Percentiles rank a stretch among this genome's conserved stretches.
Conservation (phyloP, 2,329 filamentous ascomycete genomes). For the Aspergillus chevalieri region DNA sequence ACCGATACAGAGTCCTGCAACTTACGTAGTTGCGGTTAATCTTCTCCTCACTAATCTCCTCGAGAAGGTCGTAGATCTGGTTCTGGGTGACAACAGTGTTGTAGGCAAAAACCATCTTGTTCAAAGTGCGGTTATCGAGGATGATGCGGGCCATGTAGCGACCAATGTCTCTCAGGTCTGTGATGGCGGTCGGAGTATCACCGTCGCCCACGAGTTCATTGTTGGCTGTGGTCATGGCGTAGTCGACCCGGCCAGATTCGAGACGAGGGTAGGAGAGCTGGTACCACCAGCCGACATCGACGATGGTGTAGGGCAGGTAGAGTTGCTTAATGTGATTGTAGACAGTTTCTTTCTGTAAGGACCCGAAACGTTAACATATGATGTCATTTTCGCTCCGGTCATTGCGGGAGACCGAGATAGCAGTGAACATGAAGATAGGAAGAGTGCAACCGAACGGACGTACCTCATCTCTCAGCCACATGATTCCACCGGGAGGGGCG, state of each 20-base stretch:
- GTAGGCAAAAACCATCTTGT: constrained; percentile 47
- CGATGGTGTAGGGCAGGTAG: constrained; percentile 49
- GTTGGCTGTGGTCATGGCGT: constrained; percentile 31
- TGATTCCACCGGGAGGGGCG: constrained; percentile 41
- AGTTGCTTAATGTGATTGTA: constrained; percentile 46
- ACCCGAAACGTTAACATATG: not conserved
- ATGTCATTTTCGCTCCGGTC: not conserved
- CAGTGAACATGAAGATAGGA: constrained; percentile 4
- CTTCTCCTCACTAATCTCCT: constrained; percentile 46
- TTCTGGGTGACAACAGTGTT: constrained; percentile 43
- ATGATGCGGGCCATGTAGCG: constrained; percentile 48
- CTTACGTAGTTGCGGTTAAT: constrained; percentile 36
- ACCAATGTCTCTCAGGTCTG: constrained; percentile 50
- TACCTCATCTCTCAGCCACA: constrained; percentile 38
- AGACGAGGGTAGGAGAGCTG: constrained; percentile 44
- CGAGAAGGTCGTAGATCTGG: constrained; percentile 43
- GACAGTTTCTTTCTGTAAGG: constrained; percentile 44
- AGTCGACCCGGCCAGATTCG: constrained; percentile 43
- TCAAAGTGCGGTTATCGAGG: constrained; percentile 48
- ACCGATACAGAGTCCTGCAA: not conserved
- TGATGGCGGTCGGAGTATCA: constrained; percentile 38
- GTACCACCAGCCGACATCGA: constrained; percentile 57
- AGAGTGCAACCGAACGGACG: constrained; percentile 3
- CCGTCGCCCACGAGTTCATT: constrained; percentile 44
- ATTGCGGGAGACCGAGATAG: not conserved